phyloP scores from a whole-genome alignment of 441 rosid genomes.

The Populus hybrid region DNA sequence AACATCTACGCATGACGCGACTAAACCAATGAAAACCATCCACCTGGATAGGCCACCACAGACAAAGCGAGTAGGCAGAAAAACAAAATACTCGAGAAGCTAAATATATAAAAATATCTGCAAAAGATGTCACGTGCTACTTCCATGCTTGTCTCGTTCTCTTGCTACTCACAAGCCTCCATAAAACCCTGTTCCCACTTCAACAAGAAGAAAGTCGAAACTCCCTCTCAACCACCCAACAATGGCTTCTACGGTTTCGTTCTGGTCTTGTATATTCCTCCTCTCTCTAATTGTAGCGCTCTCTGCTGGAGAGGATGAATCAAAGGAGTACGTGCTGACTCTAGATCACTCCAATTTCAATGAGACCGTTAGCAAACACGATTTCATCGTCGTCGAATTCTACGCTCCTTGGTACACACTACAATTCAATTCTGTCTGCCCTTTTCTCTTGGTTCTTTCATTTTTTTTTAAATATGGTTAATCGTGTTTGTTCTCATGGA shows the following conservation, averaged over 20 bases:
- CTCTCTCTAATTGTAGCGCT: constrained; percentile 34
- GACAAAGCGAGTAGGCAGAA: constrained; percentile 14
- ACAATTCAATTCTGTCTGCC: neutral
- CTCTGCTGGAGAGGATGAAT: constrained; percentile 41
- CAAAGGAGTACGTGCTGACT: constrained; percentile 77
- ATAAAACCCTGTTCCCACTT: neutral
- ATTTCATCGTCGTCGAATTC: constrained; percentile 91
- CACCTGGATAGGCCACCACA: constrained; percentile 41
- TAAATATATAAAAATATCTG: too few relatives aligned
- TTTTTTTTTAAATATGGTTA: neutral
- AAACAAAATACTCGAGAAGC: constrained; percentile 17
- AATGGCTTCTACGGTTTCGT: constrained; percentile 10
- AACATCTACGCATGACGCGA: constrained; percentile 31
- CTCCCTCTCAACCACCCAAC: neutral
- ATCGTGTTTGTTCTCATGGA: neutral
- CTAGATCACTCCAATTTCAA: constrained; percentile 81
- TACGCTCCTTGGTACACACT: constrained; percentile 81
- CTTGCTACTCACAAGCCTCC: constrained; percentile 11
- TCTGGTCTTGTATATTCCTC: constrained; percentile 34
- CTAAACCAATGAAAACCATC: constrained; percentile 19
- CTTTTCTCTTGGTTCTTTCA: neutral
- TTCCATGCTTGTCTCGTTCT: constrained; percentile 18
- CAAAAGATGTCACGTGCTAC: constrained; percentile 23
- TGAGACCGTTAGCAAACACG: constrained; percentile 65
- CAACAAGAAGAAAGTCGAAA: neutral